Evolutionary conservation across 306 rosid genomes (phyloP), one percentile per base, ranked within the genome.

Genomic region (Citrullus mucosospermus): DNA sequence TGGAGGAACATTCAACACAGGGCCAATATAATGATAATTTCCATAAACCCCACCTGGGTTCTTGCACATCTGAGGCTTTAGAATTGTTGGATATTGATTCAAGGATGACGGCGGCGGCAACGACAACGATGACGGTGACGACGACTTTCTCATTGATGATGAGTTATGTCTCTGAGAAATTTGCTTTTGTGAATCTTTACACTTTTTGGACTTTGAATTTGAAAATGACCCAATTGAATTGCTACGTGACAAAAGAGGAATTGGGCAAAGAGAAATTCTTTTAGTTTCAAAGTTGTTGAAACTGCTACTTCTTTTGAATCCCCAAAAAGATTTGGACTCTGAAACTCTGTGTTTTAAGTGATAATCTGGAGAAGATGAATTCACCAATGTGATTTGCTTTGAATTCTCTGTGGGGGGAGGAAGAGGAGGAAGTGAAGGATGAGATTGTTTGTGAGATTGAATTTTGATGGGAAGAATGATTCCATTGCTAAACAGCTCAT

Each of bases 401-500:
- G 83, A 60, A 12, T 28, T 59, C 50, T 87, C 82, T 79, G 60
- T 44, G 57, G 25, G 81, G 5, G 56, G 56, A 30, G 51, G 83
- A 8, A 78, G 82, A 77, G 86, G 88, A 36, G 91, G 97, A 38
- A 87, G 90, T 43, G 96, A 88, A 57, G 28, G 60, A 32, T 48
- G 76, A 67, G 74, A 39, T 11, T 67, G 17, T 82, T 61, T 62
- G 22, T 17, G 25, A 11, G 62, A 28, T n/a, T 46, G 38, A 66
- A 69, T 79, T 43, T 86, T 88, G 32, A 78, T 83, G 3, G 99
- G 96, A 82, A 88, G 90, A 80, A 95, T 91, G 12, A 89, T 50
- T 0, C 97, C 99, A 84, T 92, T 88, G 10, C 88, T 90, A 83
- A 95, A 95, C 65, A 95, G 93, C 79, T 95, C 97, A 85, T 92